Conservation (phyloP, 768 basidiomycete genomes). For the Albatrellus ellisii region DNA sequence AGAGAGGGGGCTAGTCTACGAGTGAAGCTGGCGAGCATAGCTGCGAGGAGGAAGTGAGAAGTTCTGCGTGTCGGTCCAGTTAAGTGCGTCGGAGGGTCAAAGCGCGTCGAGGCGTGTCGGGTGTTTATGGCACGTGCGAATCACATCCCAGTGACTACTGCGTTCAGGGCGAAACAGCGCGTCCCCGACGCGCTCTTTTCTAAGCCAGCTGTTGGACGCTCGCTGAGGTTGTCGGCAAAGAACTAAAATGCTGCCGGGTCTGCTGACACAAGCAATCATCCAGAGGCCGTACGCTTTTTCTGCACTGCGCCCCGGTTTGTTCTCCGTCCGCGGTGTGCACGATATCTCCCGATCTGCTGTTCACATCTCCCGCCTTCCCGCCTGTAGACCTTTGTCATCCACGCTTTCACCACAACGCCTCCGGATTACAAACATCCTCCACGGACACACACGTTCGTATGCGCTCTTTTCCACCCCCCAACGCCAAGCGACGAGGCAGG, state of each 20-base stretch:
- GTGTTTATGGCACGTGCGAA: background rate
- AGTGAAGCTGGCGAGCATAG: conserved; percentile 17
- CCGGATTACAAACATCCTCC: background rate
- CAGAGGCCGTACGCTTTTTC: background rate
- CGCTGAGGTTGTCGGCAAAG: background rate
- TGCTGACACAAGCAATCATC: background rate
- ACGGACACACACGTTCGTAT: background rate
- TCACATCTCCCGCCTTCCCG: too few relatives aligned
- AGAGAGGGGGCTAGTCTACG: conserved; percentile 13
- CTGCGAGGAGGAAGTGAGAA: background rate
- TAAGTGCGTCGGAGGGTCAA: background rate
- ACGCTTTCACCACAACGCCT: too few relatives aligned
- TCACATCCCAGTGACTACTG: too few relatives aligned
- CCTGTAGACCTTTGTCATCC: too few relatives aligned
- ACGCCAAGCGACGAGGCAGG: conserved; percentile 5
- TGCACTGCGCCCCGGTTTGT: background rate
- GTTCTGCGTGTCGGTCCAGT: too few relatives aligned
- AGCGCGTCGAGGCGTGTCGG: background rate
- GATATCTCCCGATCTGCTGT: too few relatives aligned
- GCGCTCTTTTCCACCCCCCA: conserved; percentile 3
- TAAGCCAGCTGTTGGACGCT: background rate
- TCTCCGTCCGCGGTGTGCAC: too few relatives aligned
- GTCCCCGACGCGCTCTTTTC: too few relatives aligned
- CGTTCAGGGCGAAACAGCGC: too few relatives aligned
- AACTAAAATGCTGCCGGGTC: background rate